These are phyloP conservation scores for Yamadazyma endophytica DNA, from an alignment of 805 yeast species.

Conservation along the genomic window DNA sequence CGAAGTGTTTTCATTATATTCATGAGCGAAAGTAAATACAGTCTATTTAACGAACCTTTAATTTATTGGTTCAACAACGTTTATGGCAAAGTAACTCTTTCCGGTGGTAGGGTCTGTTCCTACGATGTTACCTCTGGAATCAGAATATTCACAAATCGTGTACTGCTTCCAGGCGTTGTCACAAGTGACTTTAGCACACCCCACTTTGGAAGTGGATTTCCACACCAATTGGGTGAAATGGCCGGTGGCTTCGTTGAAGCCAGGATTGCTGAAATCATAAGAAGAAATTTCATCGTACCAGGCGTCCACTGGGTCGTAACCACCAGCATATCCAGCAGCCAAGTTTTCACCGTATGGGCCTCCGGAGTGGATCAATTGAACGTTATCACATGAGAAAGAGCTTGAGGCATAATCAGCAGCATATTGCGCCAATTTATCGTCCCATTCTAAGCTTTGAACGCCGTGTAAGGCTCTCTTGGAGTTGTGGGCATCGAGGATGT, in stretches of 20 bases:
- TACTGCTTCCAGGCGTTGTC: slow-evolving; percentile 50
- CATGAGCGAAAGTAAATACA: background rate
- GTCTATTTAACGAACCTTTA: slow-evolving; percentile 1
- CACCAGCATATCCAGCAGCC: slow-evolving; percentile 63
- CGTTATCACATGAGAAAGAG: slow-evolving; percentile 51
- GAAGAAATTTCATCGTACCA: slow-evolving; percentile 66
- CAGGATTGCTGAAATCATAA: slow-evolving; percentile 53
- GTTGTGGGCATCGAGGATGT: slow-evolving; percentile 34
- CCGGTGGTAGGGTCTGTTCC: slow-evolving; percentile 30
- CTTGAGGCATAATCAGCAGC: slow-evolving; percentile 49
- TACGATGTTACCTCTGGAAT: slow-evolving; percentile 48
- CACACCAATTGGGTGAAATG: slow-evolving; percentile 79
- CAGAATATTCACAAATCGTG: slow-evolving; percentile 66
- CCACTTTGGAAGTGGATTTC: slow-evolving; percentile 56
- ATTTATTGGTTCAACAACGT: slow-evolving; percentile 42
- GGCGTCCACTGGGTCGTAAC: slow-evolving; percentile 56
- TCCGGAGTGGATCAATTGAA: slow-evolving; percentile 57
- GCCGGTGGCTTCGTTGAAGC: slow-evolving; percentile 54
- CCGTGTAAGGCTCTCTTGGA: slow-evolving; percentile 33
- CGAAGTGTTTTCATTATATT: no score
- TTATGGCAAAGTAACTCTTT: slow-evolving; percentile 33
- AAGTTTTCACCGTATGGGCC: slow-evolving; percentile 75
- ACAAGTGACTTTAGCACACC: slow-evolving; percentile 60
- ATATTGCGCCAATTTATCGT: slow-evolving; percentile 26
- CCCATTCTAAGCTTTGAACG: slow-evolving; percentile 29